phyloP scores from a whole-genome alignment of 345 rosid genomes.

The Citrus hindsii region DNA sequence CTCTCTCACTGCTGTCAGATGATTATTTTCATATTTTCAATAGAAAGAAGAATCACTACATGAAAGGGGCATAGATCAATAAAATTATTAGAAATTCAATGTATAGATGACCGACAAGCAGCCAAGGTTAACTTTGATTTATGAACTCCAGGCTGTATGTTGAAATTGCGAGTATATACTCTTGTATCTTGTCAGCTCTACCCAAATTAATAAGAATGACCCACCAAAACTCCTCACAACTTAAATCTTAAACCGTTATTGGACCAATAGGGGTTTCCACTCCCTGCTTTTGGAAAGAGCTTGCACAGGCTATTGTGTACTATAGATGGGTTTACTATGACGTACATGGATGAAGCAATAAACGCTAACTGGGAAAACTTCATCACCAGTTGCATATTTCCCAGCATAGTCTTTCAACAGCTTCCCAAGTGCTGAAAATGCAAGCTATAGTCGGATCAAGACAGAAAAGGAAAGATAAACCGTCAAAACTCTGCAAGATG shows the following conservation, averaged over 20 bases:
- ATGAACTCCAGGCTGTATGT: background rate
- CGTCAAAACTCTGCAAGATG: background rate
- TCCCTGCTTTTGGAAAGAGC: background rate
- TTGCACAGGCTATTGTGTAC: background rate
- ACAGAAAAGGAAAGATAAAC: background rate
- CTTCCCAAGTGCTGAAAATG: slow-evolving; percentile 64
- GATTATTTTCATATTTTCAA: background rate
- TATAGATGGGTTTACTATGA: background rate
- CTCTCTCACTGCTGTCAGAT: background rate
- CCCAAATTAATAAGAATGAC: background rate
- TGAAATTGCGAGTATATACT: background rate
- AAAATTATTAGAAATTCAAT: background rate
- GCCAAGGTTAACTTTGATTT: background rate
- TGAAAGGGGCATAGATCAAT: background rate
- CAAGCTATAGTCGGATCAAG: background rate
- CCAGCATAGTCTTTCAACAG: slow-evolving; percentile 60
- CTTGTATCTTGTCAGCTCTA: background rate
- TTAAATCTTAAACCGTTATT: background rate
- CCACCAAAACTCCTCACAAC: too few relatives aligned
- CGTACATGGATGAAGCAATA: background rate
- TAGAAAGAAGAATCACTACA: background rate
- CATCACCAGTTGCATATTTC: slow-evolving; percentile 72
- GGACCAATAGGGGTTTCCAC: background rate
- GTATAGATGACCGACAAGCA: background rate
- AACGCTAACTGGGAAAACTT: slow-evolving; percentile 57